phyloP scores from a whole-genome alignment of 805 yeast genomes.

The Zygosaccharomyces kombuchaensis region DNA sequence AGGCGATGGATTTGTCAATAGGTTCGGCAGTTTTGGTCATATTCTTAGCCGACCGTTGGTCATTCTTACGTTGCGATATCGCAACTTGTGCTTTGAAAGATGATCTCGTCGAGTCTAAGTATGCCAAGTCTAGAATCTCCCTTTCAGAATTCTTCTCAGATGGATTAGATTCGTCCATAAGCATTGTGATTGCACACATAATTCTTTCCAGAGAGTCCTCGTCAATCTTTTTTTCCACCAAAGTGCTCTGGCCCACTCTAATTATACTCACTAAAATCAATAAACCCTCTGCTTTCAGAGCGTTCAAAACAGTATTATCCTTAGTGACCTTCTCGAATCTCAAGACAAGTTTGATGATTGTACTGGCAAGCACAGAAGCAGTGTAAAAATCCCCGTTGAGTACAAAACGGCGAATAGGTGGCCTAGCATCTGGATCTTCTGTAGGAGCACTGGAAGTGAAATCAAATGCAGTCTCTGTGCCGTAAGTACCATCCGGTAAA shows the following conservation, averaged over 20 bases:
- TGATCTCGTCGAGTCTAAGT: conserved; percentile 79
- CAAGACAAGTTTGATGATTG: conserved; percentile 82
- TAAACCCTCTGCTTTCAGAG: conserved; percentile 90
- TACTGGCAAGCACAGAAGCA: conserved; percentile 80
- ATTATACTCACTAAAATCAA: conserved; percentile 86
- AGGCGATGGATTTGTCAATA: conserved; percentile 71
- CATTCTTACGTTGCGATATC: conserved; percentile 53
- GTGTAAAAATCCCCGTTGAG: conserved; percentile 87
- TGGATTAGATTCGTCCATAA: conserved; percentile 55
- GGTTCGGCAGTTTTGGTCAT: conserved; percentile 63
- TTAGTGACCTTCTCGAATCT: conserved; percentile 59
- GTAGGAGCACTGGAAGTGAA: conserved; percentile 72
- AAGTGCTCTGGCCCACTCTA: conserved; percentile 74
- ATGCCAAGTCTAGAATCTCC: conserved; percentile 53
- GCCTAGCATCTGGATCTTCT: conserved; percentile 45
- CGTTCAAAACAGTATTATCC: conserved; percentile 61
- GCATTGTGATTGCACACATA: conserved; percentile 74
- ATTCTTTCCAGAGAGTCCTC: conserved; percentile 97
- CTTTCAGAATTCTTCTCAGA: conserved; percentile 40
- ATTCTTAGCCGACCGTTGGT: conserved; percentile 51
- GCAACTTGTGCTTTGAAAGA: conserved; percentile 75
- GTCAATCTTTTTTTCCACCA: conserved; percentile 72
- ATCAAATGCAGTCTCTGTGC: conserved; percentile 82
- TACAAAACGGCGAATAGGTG: conserved; percentile 77
- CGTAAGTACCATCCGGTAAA: conserved; percentile 98